Conservation (phyloP, 1,284 basidiomycete species). For the Cryptococcus sp. region DNA sequence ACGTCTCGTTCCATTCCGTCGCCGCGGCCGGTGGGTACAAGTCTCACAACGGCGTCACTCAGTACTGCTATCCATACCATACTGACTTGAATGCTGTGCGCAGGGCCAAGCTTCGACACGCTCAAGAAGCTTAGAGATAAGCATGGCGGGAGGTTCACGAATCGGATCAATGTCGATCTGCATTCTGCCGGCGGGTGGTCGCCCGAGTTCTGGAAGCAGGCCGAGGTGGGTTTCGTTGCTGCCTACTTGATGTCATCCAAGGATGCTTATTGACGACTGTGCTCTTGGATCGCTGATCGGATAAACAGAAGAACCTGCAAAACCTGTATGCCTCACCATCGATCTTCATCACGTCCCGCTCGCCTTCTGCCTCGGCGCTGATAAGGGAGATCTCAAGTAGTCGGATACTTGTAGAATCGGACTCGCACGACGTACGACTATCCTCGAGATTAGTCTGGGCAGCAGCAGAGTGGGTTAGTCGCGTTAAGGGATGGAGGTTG, state of each 20-base stretch:
- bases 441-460: slow-evolving; percentile 45
- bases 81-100: no score
- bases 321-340: slow-evolving; percentile 56
- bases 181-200: slow-evolving; percentile 53
- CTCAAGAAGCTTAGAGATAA: slow-evolving; percentile 39
- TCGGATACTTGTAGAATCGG: slow-evolving; percentile 54
- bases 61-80: no score
- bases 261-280: slow-evolving; percentile 4
- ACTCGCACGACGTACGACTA: slow-evolving; percentile 46
- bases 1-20: slow-evolving; percentile 55
- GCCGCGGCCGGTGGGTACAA: slow-evolving; percentile 47
- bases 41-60: slow-evolving; percentile 15
- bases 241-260: background rate
- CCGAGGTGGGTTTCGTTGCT: slow-evolving; percentile 29
- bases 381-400: slow-evolving; percentile 45
- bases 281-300: background rate
- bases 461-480: slow-evolving; percentile 44
- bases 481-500: slow-evolving; percentile 43
- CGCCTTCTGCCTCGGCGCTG: slow-evolving; percentile 39
- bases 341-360: slow-evolving; percentile 52
- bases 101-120: slow-evolving; percentile 50
- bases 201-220: slow-evolving; percentile 37
- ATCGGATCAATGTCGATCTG: slow-evolving; percentile 50
- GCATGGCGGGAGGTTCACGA: slow-evolving; percentile 33
- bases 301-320: slow-evolving; percentile 34